Evolutionary conservation across 371 early-diverging fungal species (phyloP).

Genomic region (Nematocida sp.): DNA sequence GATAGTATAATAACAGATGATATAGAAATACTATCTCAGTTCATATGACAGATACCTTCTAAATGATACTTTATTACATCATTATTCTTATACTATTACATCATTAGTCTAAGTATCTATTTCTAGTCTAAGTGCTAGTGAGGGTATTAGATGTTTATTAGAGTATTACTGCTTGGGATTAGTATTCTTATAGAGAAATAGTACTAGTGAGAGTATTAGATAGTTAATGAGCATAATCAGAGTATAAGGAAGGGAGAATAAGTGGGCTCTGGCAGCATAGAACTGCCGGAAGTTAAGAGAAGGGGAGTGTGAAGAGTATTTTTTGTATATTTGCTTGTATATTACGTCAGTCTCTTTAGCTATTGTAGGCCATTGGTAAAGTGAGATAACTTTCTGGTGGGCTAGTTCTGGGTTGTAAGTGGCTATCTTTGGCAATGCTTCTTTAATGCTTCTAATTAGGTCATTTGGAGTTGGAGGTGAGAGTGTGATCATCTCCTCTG

Average conservation of each 20-base stretch:
- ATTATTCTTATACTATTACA: too few species aligned
- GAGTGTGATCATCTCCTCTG: constrained; percentile 83
- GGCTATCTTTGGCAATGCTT: constrained; percentile 13
- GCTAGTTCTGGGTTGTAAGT: constrained; percentile 19
- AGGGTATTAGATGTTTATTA: too few species aligned
- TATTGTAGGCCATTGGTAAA: constrained; percentile 49
- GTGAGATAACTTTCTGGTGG: constrained; percentile 11
- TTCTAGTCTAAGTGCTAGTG: too few species aligned
- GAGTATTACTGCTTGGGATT: too few species aligned
- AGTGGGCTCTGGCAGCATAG: not conserved
- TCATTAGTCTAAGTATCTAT: too few species aligned
- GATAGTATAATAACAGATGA: constrained; percentile 26
- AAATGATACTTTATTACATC: not conserved
- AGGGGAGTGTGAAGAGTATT: not conserved
- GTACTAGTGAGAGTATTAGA: not conserved
- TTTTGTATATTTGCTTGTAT: constrained; percentile 31
- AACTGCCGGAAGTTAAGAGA: not conserved
- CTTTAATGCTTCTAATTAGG: constrained; percentile 57
- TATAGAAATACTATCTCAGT: not conserved
- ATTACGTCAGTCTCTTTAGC: constrained; percentile 40
- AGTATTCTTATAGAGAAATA: too few species aligned
- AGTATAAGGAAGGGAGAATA: not conserved
- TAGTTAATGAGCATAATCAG: not conserved
- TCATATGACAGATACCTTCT: not conserved
- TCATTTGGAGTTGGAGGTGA: constrained; percentile 79